phyloP scores from a whole-genome alignment of 768 basidiomycete species.

The Suillus clintonianus region DNA sequence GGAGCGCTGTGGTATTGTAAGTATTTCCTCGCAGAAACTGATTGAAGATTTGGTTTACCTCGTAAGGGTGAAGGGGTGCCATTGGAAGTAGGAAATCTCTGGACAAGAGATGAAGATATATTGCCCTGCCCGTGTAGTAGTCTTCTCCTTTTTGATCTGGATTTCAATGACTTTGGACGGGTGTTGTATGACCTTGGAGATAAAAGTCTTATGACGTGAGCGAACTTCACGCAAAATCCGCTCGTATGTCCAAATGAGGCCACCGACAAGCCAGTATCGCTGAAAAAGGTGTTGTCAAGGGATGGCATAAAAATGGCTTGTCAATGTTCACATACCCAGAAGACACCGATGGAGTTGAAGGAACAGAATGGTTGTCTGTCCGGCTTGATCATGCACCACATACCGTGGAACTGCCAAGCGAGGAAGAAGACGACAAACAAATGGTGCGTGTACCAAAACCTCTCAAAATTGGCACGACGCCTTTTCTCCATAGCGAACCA shows the following conservation, averaged over 20 bases:
- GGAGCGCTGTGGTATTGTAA: slow-evolving; percentile 60
- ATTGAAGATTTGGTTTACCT: slow-evolving; percentile 43
- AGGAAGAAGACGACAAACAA: slow-evolving; percentile 93
- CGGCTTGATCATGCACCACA: slow-evolving; percentile 97
- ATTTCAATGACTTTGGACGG: slow-evolving; percentile 93
- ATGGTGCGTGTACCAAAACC: slow-evolving; percentile 89
- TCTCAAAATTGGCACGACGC: slow-evolving; percentile 77
- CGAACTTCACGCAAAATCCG: slow-evolving; percentile 91
- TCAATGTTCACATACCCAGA: slow-evolving; percentile 72
- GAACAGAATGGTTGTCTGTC: slow-evolving; percentile 89
- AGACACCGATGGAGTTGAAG: slow-evolving; percentile 83
- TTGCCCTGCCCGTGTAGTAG: slow-evolving; percentile 79
- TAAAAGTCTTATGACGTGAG: slow-evolving; percentile 87
- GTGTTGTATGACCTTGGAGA: slow-evolving; percentile 94
- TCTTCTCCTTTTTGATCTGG: slow-evolving; percentile 97
- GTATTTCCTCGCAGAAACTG: not conserved
- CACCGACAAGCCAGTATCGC: slow-evolving; percentile 91
- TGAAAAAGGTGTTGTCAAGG: slow-evolving; percentile 28
- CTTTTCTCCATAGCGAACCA: slow-evolving; percentile 84
- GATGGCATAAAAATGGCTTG: not conserved
- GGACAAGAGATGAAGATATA: slow-evolving; percentile 94
- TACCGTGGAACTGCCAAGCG: slow-evolving; percentile 91
- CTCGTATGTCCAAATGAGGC: slow-evolving; percentile 82
- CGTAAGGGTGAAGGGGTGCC: slow-evolving; percentile 96
- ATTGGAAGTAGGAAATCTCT: slow-evolving; percentile 92